Evolutionary conservation across 441 rosid species (phyloP).

Genomic region (Syzygium syzygioides): DNA sequence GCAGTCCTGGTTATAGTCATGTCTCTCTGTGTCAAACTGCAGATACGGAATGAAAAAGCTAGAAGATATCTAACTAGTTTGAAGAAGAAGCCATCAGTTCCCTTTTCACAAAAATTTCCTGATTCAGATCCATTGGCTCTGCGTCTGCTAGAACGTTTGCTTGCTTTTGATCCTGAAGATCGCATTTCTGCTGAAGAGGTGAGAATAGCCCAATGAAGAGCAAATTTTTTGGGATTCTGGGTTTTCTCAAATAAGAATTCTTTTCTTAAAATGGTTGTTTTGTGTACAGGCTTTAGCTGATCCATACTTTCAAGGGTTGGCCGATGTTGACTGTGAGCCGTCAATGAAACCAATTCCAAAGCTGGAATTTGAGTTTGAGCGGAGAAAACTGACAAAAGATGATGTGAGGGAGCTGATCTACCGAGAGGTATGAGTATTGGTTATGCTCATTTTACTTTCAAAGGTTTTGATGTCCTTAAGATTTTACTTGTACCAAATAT

Average conservation of each 20-base stretch:
- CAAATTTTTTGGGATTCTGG: not conserved
- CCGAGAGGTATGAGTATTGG: constrained; percentile 10
- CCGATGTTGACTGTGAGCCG: constrained; percentile 8
- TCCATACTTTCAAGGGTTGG: constrained; percentile 17
- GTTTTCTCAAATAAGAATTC: not conserved
- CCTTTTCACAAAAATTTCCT: constrained; percentile 70
- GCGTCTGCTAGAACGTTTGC: constrained; percentile 63
- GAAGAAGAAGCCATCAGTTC: constrained; percentile 68
- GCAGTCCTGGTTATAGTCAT: not conserved
- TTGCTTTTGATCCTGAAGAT: constrained; percentile 92
- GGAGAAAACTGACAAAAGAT: constrained; percentile 21
- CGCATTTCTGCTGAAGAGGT: constrained; percentile 96
- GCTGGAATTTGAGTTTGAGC: constrained; percentile 13
- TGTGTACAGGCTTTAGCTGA: constrained; percentile 10
- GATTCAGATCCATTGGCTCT: constrained; percentile 76
- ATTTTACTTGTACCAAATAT: not conserved
- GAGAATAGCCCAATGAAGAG: constrained; percentile 5
- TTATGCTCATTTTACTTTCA: not conserved
- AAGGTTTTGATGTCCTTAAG: not conserved
- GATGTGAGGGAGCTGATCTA: constrained; percentile 15
- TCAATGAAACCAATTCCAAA: constrained; percentile 12
- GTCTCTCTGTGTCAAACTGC: constrained; percentile 16
- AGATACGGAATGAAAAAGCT: constrained; percentile 96
- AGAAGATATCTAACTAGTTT: constrained; percentile 76
- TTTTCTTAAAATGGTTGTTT: not conserved